Base-by-base conservation (phyloP, 2,329 filamentous ascomycete genomes). In the Penicillium sp. region DNA sequence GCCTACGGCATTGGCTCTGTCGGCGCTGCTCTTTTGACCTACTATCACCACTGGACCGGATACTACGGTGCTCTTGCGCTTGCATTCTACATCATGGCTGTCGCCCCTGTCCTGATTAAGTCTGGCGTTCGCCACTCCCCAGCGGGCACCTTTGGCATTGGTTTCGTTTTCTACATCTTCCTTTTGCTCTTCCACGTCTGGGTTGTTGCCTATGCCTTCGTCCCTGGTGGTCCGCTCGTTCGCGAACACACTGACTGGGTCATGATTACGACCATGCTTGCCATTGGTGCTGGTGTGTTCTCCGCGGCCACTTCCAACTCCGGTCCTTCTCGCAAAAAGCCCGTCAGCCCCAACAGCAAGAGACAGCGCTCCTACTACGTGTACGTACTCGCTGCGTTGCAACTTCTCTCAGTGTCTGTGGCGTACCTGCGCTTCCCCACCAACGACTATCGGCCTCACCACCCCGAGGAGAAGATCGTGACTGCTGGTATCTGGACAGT, bases 401-500 rank as follows among this genome's bases (percentile, higher is more conserved):
- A 98, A 71, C 77, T 97, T 3, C 77, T 96, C 49, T 91, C 95
- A 60, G 80, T 93, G 23, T 85, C 87, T 21, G 83, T 92, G 25
- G 91, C 93, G 0, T 97, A 96, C 74, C 83, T 93, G 53, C 91
- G 95, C 61, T 97, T 98, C 80, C 95, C 95, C 0, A 88, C 88
- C 2, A 93, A 97, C 72, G 88, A 98, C 77, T 96, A 97, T 79
- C 86, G 85, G 55, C 91, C 95, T 0, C 93, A 98, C 75, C 93
- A 99, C 72, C 85, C 86, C 37, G 87, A 96, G 53, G 89, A 93
- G 62, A 95, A 95, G 66, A 79, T 96, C 53, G 83, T 97, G 58
- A 98, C 96, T 0, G 92, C 92, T 1, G 95, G 95, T 66, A 98
- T 99, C 73, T 99, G 95, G 95, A 99, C 95, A 0, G 93, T 98